Base-by-base conservation (phyloP, 2,329 filamentous ascomycete genomes). In the Talaromyces sp. region DNA sequence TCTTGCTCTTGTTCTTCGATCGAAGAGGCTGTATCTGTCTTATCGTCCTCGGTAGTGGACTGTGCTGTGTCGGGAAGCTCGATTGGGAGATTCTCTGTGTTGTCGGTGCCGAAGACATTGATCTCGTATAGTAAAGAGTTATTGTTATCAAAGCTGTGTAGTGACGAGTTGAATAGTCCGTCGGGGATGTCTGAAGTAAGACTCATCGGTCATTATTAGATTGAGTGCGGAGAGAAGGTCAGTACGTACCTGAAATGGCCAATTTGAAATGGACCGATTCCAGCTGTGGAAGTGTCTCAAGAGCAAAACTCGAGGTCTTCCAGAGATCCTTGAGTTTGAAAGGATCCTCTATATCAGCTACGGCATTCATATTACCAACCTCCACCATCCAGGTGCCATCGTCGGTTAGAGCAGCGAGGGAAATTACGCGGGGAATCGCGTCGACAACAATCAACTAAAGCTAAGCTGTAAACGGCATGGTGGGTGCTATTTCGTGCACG, bases 251-350 rank as follows among this genome's bases (percentile, higher is more conserved):
- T 59, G 60, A 59, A 50, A 39, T 39, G 37, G 59, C 45, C 19
- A 19, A 62, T 16, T 78, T 71, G 75, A 76, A 79, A 27, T 72
- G 69, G 62, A 78, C 69, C 56, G 70, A 67, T 59, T 78, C 76
- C 56, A 78, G 68, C 35, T 75, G 75, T 63, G 74, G 74, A n/a
- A 79, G 65, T 27, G 72, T 70, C 62, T 77, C 73, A 66, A 78
- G 66, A 31, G 73, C 73, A 63, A 80, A 79, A 57, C 71, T 74
- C 2, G 75, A 78, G n/a, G 78, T 67, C 63, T 74, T 73, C 77
- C 76, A 78, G 13, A 78, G 69, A 45, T 72, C 70, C 39, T 75
- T 72, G 37, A 76, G 73, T 19, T 72, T 74, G 66, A 79, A 79
- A 1, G 76, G 74, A 68, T 77, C 71, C 16, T 59, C 59, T 27